Percentiles rank a stretch among this genome's conserved stretches.
phyloP scores from a whole-genome alignment of 116 monocot species.

The Posidonia oceanica region DNA sequence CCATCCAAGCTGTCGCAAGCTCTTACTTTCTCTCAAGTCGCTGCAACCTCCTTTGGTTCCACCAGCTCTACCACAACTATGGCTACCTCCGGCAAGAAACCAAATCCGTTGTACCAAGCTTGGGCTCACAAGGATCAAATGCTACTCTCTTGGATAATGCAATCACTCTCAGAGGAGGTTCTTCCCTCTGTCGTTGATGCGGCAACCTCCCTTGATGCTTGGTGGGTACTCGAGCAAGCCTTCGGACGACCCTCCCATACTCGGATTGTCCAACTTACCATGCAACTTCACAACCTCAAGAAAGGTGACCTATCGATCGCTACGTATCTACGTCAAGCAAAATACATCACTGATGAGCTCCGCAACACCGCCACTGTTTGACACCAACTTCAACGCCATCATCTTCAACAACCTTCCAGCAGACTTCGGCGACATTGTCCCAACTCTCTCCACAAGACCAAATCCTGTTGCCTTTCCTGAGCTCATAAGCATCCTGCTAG shows the following conservation, averaged over 20 bases:
- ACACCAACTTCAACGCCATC: neutral
- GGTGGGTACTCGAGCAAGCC: neutral
- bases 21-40: no score
- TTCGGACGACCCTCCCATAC: neutral
- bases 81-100: no score
- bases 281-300: constrained; percentile 5
- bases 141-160: neutral
- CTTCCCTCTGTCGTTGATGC: neutral
- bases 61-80: no score
- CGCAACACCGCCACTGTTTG: no score
- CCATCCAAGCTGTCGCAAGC: no score
- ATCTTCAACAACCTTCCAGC: neutral
- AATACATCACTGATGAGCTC: neutral
- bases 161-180: neutral
- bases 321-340: neutral
- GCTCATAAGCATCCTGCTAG: no score
- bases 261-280: neutral
- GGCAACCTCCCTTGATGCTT: no score
- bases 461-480: no score
- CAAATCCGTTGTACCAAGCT: neutral
- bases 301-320: neutral
- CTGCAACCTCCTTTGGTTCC: no score
- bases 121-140: neutral
- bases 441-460: no score
- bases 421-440: neutral